phyloP scores from a whole-genome alignment of 768 basidiomycete species.

The Dacryopinax spathularia region DNA sequence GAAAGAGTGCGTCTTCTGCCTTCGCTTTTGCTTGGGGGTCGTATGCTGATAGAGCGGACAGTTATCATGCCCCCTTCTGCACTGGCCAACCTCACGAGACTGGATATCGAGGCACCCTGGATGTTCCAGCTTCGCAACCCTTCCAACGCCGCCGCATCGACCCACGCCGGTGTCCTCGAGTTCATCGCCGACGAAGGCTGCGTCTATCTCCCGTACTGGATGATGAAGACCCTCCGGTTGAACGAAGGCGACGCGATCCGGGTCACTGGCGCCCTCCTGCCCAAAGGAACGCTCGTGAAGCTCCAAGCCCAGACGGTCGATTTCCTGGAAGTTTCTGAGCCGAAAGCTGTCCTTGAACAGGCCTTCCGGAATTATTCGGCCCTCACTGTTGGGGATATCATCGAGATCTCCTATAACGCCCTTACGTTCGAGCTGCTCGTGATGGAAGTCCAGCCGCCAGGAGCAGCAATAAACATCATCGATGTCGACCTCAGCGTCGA shows the following conservation, averaged over 20 bases:
- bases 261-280: slow-evolving; percentile 72
- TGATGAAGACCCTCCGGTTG: slow-evolving; percentile 93
- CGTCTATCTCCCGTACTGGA: slow-evolving; percentile 94
- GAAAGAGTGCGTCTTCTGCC: slow-evolving; percentile 64
- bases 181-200: slow-evolving; percentile 96
- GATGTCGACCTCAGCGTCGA: slow-evolving; percentile 98
- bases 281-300: slow-evolving; percentile 92
- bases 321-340: slow-evolving; percentile 94
- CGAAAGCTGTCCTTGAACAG: slow-evolving; percentile 96
- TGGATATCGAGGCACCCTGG: slow-evolving; percentile 88
- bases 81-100: slow-evolving; percentile 67
- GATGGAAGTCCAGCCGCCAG: slow-evolving; percentile 83
- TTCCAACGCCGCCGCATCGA: slow-evolving; percentile 61
- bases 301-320: slow-evolving; percentile 89
- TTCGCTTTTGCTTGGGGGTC: slow-evolving; percentile 2
- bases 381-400: slow-evolving; percentile 88
- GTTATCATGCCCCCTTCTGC: slow-evolving; percentile 98
- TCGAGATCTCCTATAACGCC: slow-evolving; percentile 94
- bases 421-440: slow-evolving; percentile 90
- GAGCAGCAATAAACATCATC: slow-evolving; percentile 72
- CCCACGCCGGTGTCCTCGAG: slow-evolving; percentile 94
- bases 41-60: slow-evolving; percentile 21
- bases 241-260: slow-evolving; percentile 93
- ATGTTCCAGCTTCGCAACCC: slow-evolving; percentile 95
- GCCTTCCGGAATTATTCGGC: slow-evolving; percentile 85